A percentile compares a stretch with the other conserved stretches of the same genome.
These are phyloP conservation scores for Umbelopsis sp. DNA, from an alignment of 192 early-diverging fungal genomes.

Conservation along the genomic window DNA sequence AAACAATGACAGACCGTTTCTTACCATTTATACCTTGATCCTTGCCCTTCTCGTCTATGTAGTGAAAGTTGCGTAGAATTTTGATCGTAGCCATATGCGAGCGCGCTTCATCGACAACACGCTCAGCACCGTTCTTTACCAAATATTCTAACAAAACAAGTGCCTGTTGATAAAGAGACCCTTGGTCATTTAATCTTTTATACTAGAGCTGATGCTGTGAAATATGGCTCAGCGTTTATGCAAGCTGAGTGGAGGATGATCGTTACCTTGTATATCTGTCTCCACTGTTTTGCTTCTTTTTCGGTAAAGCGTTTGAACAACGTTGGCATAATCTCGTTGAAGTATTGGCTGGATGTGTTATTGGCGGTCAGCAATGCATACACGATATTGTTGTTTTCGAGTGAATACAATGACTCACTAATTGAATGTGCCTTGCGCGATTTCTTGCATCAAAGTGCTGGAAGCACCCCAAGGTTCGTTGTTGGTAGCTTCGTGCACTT, in stretches of 20 bases:
- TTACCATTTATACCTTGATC: slow-evolving; percentile 97
- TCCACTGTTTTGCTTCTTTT: slow-evolving; percentile 82
- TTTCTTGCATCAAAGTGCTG: slow-evolving; percentile 90
- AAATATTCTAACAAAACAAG: slow-evolving; percentile 93
- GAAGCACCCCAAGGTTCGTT: slow-evolving; percentile 96
- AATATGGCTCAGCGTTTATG: no score
- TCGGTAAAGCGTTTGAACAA: slow-evolving; percentile 89
- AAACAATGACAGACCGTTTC: slow-evolving; percentile 4
- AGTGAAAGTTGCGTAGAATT: slow-evolving; percentile 85
- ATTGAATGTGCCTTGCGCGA: slow-evolving; percentile 86
- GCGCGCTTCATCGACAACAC: slow-evolving; percentile 87
- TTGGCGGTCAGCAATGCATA: neutral
- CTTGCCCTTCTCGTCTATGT: slow-evolving; percentile 91
- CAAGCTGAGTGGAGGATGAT: no score
- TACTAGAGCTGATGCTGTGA: neutral
- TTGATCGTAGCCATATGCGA: slow-evolving; percentile 89
- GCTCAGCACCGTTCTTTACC: slow-evolving; percentile 92
- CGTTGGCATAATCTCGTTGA: slow-evolving; percentile 95
- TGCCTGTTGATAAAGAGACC: slow-evolving; percentile 52
- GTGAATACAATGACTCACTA: slow-evolving; percentile 54
- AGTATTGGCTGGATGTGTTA: slow-evolving; percentile 68
- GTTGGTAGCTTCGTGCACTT: slow-evolving; percentile 91
- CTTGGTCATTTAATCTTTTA: neutral
- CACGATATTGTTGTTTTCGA: neutral
- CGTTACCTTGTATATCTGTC: slow-evolving; percentile 92